These are phyloP conservation scores for Fusarium anguioides DNA, from an alignment of 2,329 filamentous ascomycete genomes.

Conservation along the genomic window DNA sequence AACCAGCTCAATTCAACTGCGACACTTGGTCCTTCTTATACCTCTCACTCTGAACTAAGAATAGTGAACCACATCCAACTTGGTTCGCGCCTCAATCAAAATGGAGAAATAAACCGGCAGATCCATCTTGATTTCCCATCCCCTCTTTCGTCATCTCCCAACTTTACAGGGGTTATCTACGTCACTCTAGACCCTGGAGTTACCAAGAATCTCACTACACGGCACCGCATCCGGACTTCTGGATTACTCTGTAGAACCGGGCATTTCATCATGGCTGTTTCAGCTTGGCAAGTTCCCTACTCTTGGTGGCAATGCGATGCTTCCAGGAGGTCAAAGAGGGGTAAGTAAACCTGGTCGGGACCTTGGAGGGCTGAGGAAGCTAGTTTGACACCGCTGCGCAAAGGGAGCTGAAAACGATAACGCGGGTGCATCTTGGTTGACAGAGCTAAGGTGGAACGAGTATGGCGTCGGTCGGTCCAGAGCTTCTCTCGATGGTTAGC, in stretches of 20 bases:
- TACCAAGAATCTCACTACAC: slow-evolving; percentile 3
- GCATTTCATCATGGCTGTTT: slow-evolving; percentile 23
- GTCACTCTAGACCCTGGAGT: slow-evolving; percentile 42
- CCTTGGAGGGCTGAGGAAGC: neutral
- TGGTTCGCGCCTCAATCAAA: neutral
- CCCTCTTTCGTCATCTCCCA: slow-evolving; percentile 33
- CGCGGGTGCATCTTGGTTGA: neutral
- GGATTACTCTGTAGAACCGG: no score
- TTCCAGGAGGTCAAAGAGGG: neutral
- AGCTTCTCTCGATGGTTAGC: neutral
- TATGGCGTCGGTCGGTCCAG: slow-evolving; percentile 4
- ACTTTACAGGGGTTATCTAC: slow-evolving; percentile 33
- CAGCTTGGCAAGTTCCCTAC: neutral
- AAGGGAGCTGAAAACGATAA: slow-evolving; percentile 23
- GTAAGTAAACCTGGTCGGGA: slow-evolving; percentile 3
- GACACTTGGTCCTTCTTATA: slow-evolving; percentile 34
- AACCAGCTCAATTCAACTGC: neutral
- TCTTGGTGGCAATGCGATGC: slow-evolving; percentile 1
- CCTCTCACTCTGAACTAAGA: slow-evolving; percentile 2
- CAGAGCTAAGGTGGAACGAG: slow-evolving; percentile 23
- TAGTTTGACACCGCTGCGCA: slow-evolving; percentile 25
- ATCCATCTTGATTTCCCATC: slow-evolving; percentile 24
- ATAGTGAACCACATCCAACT: slow-evolving; percentile 11
- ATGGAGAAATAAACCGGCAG: slow-evolving; percentile 31
- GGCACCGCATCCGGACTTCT: neutral